phyloP scores from a whole-genome alignment of 106 monocot species.

The Amphibolis antarctica region DNA sequence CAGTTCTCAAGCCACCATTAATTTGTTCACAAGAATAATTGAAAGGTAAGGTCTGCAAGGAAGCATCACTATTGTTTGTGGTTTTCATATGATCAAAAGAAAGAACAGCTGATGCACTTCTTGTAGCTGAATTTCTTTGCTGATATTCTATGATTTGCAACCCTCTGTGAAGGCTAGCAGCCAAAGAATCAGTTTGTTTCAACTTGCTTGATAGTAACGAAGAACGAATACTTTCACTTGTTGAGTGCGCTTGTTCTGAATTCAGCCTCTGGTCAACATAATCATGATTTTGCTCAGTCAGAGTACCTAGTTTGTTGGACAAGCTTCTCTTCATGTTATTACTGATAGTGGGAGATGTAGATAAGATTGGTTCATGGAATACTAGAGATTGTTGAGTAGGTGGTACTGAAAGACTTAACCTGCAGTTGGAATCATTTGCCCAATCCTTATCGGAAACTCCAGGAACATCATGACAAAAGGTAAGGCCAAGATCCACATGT shows the following conservation, averaged over 20 bases:
- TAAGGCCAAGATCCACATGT: background rate
- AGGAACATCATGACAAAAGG: background rate
- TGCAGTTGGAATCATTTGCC: background rate
- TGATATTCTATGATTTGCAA: constrained; percentile 76
- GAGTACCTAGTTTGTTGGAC: constrained; percentile 4
- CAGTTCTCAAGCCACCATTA: background rate
- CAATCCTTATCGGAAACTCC: background rate
- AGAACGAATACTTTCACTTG: constrained; percentile 28
- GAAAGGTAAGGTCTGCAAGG: constrained; percentile 14
- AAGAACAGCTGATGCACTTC: constrained; percentile 39
- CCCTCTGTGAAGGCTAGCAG: constrained; percentile 83
- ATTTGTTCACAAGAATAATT: constrained; percentile 50
- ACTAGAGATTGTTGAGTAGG: constrained; percentile 2
- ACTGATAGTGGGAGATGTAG: constrained; percentile 55
- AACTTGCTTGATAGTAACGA: constrained; percentile 60
- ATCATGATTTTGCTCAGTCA: background rate
- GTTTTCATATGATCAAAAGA: constrained; percentile 68
- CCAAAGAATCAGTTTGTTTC: constrained; percentile 65
- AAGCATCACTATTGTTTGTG: constrained; percentile 19
- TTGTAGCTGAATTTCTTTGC: constrained; percentile 35
- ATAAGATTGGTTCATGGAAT: constrained; percentile 47
- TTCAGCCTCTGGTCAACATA: constrained; percentile 10
- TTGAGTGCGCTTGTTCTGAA: constrained; percentile 5
- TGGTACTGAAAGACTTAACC: constrained; percentile 18
- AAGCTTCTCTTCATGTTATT: constrained; percentile 30